phyloP scores from a whole-genome alignment of 2,329 filamentous ascomycete genomes.

The Sporothrix globosa region DNA sequence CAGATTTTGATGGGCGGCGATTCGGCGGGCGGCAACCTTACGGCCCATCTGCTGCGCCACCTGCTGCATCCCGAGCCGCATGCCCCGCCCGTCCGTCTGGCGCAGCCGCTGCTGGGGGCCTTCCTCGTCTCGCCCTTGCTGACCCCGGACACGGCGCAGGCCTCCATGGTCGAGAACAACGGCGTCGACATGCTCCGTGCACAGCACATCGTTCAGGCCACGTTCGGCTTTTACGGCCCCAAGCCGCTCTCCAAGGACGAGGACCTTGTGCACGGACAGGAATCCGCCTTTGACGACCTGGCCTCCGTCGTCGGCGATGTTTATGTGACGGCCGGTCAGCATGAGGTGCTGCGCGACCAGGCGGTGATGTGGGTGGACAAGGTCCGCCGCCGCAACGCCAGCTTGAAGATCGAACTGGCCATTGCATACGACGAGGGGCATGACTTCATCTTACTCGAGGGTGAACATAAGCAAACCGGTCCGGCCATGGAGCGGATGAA shows the following conservation, averaged over 20 bases:
- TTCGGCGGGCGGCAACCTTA: background rate
- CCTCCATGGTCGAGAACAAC: background rate
- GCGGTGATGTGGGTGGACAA: background rate
- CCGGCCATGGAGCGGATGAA: constrained; percentile 12
- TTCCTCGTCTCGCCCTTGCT: constrained; percentile 14
- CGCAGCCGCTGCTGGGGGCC: background rate
- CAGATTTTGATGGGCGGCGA: constrained; percentile 7
- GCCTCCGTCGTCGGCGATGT: background rate
- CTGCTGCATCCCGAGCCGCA: background rate
- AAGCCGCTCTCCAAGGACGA: background rate
- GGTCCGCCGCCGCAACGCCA: background rate
- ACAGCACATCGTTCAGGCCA: background rate
- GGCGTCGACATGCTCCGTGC: background rate
- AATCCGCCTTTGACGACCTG: background rate
- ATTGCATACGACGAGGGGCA: background rate
- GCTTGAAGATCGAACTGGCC: background rate
- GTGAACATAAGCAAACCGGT: background rate
- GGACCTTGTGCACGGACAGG: background rate
- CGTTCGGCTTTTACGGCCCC: background rate
- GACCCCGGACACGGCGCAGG: background rate
- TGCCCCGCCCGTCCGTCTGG: background rate
- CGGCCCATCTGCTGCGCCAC: background rate
- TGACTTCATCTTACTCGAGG: constrained; percentile 3
- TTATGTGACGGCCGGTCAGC: background rate
- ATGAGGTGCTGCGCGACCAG: constrained; percentile 5